phyloP scores from a whole-genome alignment of 176 grass and related monocot genomes.

The Hordeum marinum region DNA sequence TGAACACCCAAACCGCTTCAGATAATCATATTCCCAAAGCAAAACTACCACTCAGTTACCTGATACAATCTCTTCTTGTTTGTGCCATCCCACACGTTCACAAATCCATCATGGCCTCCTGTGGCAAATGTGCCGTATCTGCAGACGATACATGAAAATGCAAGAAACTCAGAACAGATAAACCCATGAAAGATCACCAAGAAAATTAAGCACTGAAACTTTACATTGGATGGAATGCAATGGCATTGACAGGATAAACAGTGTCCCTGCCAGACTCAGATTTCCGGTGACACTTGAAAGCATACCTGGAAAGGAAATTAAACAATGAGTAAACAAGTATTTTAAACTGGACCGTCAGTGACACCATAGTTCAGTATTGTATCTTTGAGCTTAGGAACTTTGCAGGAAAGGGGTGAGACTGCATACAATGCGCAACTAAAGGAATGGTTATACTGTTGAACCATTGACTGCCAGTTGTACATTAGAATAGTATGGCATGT shows the following conservation, averaged over 20 bases:
- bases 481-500: not conserved
- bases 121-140: slow-evolving; percentile 99
- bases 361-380: slow-evolving; percentile 11
- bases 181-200: not conserved
- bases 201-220: not conserved
- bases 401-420: not conserved
- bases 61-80: slow-evolving; percentile 99
- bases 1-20: not conserved
- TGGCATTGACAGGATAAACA: slow-evolving; percentile 95
- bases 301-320: slow-evolving; percentile 62
- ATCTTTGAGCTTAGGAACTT: not conserved
- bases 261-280: slow-evolving; percentile 87
- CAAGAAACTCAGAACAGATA: not conserved
- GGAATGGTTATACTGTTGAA: not conserved
- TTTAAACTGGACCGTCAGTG: not conserved
- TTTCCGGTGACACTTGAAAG: slow-evolving; percentile 98
- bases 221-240: slow-evolving; percentile 99
- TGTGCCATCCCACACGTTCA: slow-evolving; percentile 99
- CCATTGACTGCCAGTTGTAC: not conserved
- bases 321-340: not conserved
- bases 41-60: slow-evolving; percentile 39
- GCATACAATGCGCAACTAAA: not conserved
- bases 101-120: slow-evolving; percentile 90
- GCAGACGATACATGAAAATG: not conserved
- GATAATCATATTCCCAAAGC: not conserved